A percentile compares a stretch with the other conserved stretches of the same genome.
phyloP scores from a whole-genome alignment of 1,284 basidiomycete genomes.

The Jaminaea rosea region DNA sequence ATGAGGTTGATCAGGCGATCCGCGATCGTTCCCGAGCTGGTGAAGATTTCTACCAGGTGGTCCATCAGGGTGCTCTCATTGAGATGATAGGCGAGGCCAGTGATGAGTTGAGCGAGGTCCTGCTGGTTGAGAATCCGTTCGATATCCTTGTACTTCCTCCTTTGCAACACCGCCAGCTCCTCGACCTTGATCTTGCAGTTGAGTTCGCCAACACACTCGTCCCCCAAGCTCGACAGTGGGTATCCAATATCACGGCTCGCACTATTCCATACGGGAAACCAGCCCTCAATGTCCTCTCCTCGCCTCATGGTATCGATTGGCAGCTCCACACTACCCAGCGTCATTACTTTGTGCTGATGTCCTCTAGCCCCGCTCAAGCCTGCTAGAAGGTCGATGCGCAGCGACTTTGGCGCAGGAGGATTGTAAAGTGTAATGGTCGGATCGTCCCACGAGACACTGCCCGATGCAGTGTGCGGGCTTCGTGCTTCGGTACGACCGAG shows the following conservation, averaged over 20 bases:
- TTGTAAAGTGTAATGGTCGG: no score
- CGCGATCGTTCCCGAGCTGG: conserved; percentile 29
- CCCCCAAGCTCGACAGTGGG: conserved; percentile 1
- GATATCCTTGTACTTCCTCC: conserved; percentile 22
- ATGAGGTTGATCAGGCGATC: conserved; percentile 20
- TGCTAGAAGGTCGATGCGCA: no score
- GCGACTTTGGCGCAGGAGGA: no score
- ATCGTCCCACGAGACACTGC: no score
- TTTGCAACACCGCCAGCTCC: conserved; percentile 25
- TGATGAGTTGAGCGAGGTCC: conserved; percentile 14
- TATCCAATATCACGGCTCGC: no score
- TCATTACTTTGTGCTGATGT: conserved; percentile 4
- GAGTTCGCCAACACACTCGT: conserved; percentile 36
- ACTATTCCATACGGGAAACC: conserved; percentile 31
- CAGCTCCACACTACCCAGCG: conserved; percentile 27
- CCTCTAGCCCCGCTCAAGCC: no score
- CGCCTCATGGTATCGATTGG: conserved; percentile 33
- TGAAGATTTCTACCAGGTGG: conserved; percentile 24
- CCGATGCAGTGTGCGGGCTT: no score
- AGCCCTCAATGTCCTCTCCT: conserved; percentile 35
- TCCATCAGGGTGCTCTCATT: conserved; percentile 26
- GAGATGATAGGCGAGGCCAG: conserved; percentile 17
- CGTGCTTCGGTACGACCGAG: no score
- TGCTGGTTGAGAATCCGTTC: conserved; percentile 12
- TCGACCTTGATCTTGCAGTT: conserved; percentile 18